Conservation (phyloP, 2,329 filamentous ascomycete species). For the Fusarium clavum region DNA sequence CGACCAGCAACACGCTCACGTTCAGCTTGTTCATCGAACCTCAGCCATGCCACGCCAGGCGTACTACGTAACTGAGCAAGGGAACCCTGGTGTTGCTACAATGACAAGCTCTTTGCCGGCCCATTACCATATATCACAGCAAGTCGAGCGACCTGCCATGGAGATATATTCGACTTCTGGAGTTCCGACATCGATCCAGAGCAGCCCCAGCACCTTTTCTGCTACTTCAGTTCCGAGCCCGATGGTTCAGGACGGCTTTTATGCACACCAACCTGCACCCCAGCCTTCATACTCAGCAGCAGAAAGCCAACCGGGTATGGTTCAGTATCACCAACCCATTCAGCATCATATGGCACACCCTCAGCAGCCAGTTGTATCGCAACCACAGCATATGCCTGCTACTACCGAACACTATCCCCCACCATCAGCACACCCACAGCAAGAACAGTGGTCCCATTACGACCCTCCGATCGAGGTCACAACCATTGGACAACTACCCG, state of each 20-base stretch:
- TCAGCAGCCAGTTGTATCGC: conserved; percentile 53
- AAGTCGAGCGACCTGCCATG: conserved; percentile 58
- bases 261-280: conserved; percentile 66
- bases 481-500: conserved; percentile 64
- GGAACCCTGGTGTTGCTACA: conserved; percentile 71
- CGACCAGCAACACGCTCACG: conserved; percentile 58
- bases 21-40: conserved; percentile 63
- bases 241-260: conserved; percentile 65
- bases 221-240: conserved; percentile 66
- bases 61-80: conserved; percentile 71
- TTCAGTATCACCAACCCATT: conserved; percentile 58
- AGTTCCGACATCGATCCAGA: conserved; percentile 65
- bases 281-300: conserved; percentile 62
- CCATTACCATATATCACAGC: conserved; percentile 64
- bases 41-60: conserved; percentile 59
- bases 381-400: conserved; percentile 46
- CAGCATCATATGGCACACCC: conserved; percentile 52
- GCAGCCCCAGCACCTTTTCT: conserved; percentile 69
- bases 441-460: conserved; percentile 68
- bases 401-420: conserved; percentile 52
- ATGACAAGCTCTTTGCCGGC: conserved; percentile 66
- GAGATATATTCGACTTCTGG: conserved; percentile 64
- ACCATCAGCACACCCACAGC: conserved; percentile 55
- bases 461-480: conserved; percentile 68
- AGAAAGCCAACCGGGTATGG: conserved; percentile 57